Percentiles rank a stretch among this genome's conserved stretches.
These are phyloP conservation scores for Geum urbanum DNA, from an alignment of 306 rosid species.

Conservation along the genomic window DNA sequence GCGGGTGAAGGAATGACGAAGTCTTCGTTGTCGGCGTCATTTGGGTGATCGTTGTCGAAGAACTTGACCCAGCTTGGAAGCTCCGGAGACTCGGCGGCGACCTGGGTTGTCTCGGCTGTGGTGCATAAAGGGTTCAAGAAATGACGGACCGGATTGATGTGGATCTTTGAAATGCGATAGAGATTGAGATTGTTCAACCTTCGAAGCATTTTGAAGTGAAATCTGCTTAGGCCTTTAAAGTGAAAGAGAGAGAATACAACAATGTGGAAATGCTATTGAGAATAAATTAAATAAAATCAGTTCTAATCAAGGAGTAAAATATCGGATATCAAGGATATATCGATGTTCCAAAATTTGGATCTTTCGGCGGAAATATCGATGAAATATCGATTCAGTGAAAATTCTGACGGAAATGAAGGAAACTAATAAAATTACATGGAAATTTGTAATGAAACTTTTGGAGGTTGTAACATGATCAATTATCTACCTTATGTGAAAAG, in stretches of 20 bases:
- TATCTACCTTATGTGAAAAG: too few relatives aligned
- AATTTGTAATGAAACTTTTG: too few relatives aligned
- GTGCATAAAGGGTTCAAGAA: constrained; percentile 43
- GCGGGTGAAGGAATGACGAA: constrained; percentile 81
- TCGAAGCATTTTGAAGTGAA: constrained; percentile 36
- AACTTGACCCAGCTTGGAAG: constrained; percentile 64
- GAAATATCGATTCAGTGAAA: too few relatives aligned
- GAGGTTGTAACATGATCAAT: too few relatives aligned
- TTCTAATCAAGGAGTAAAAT: too few relatives aligned
- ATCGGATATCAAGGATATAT: too few relatives aligned
- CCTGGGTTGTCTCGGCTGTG: constrained; percentile 16
- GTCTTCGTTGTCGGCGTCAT: constrained; percentile 35
- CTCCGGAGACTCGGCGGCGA: constrained; percentile 48
- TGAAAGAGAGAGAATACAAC: not conserved
- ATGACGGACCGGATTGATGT: constrained; percentile 9
- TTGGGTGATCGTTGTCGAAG: constrained; percentile 31
- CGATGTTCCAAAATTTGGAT: too few relatives aligned
- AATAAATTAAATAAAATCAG: too few relatives aligned
- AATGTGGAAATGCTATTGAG: not conserved
- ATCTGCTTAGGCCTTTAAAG: not conserved
- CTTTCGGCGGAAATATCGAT: too few relatives aligned
- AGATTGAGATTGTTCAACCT: constrained; percentile 30
- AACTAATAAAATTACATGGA: too few relatives aligned
- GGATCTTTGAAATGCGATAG: constrained; percentile 18
- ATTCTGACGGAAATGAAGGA: too few relatives aligned